These are phyloP conservation scores for Daldinia eschscholtzii DNA, from an alignment of 2,329 filamentous ascomycete species.

Conservation along the genomic window DNA sequence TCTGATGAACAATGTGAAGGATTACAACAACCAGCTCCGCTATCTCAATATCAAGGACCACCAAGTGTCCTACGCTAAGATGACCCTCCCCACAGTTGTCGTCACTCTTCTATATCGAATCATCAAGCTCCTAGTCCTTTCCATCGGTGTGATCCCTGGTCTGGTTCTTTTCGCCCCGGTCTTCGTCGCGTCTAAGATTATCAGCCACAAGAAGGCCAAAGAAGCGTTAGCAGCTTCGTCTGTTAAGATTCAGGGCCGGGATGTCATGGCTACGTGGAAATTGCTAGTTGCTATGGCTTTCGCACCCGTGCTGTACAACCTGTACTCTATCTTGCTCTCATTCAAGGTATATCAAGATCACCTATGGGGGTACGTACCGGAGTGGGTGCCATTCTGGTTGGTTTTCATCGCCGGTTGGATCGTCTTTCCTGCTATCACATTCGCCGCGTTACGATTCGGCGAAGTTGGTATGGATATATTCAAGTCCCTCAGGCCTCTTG, in stretches of 20 bases:
- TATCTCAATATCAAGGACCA: conserved; percentile 92
- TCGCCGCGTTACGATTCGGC: conserved; percentile 92
- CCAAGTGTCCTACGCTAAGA: conserved; percentile 91
- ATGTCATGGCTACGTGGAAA: conserved; percentile 96
- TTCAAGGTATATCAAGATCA: conserved; percentile 85
- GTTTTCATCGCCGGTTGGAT: conserved; percentile 81
- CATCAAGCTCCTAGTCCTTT: conserved; percentile 80
- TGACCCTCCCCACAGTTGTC: conserved; percentile 81
- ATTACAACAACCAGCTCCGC: conserved; percentile 88
- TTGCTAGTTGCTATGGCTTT: conserved; percentile 87
- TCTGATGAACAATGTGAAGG: conserved; percentile 79
- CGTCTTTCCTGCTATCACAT: conserved; percentile 88
- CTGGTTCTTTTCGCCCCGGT: conserved; percentile 89
- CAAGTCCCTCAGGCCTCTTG: conserved; percentile 90
- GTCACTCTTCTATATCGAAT: conserved; percentile 83
- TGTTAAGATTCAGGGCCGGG: conserved; percentile 88
- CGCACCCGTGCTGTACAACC: conserved; percentile 83
- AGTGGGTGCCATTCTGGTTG: conserved; percentile 82
- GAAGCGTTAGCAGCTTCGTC: conserved; percentile 87
- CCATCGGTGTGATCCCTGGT: conserved; percentile 86
- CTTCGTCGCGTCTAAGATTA: conserved; percentile 85
- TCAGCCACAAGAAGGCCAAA: conserved; percentile 84
- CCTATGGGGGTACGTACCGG: conserved; percentile 83
- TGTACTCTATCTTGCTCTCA: conserved; percentile 81
- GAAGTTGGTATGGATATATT: conserved; percentile 99